Evolutionary conservation across 2,329 filamentous ascomycete species (phyloP), one percentile per base, ranked within the genome.

Genomic region (Basipetospora chlamydospora): DNA sequence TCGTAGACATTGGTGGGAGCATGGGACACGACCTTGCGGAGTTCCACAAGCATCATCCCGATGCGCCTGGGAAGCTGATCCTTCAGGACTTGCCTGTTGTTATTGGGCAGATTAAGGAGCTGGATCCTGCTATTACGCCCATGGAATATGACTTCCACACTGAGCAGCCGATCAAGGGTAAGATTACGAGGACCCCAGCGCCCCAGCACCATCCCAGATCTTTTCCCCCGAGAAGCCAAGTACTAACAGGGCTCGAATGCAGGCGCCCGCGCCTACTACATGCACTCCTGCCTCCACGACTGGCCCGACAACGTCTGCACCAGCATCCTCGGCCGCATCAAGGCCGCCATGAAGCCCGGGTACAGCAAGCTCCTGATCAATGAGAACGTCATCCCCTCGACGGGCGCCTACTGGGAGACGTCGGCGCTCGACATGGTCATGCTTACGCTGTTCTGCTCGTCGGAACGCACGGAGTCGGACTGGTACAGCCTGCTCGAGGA

Each of bases 11-110:
- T 9, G 56, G 49, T 20, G 56, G 58, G 5, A 49, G 48, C 4
- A 38, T 53, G 4, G 56, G 58, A 0, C 54, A 59, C 30, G 54
- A 60, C 31, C 38, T 59, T 3, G 44, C 44, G 10, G 50, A 52
- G 21, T 57, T 58, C 20, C 36, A 44, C 21, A 49, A 44, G 28
- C 39, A 47, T 10, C 40, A 44, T 26, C 40, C 60, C 0, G 35
- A 53, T 1, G 45, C 50, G 0, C 54, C 57, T 0, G 65, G 66
- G 2, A 50, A 54, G 5, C 46, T 70, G 3, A 47, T 71, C 1
- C 49, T 71, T 0, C 64, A 73, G 42, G 68, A 72, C 41, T 49
- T 63, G 6, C 54, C 58, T 0, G 47, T 52, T 3, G 59, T 68
- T 5, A 53, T 61, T 21, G 43, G 39, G 3, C 47, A 57, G 37